Evolutionary conservation across 495 filamentous ascomycete genomes (phyloP).

Genomic region (Penicillium steckii): DNA sequence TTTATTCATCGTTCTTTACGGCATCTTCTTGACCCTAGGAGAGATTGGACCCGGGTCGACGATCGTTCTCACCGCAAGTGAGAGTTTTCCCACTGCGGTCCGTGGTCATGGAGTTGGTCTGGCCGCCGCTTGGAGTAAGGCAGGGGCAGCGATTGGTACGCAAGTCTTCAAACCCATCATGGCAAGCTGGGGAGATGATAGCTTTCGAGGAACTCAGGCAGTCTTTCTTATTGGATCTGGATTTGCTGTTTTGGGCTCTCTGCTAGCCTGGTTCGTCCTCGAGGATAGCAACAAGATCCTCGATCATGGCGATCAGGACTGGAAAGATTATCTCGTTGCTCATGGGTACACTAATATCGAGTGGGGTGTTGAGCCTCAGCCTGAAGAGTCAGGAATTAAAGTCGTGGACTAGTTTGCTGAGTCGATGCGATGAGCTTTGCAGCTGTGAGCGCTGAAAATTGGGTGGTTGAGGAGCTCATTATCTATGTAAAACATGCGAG

Average conservation of each 20-base stretch:
- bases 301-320: constrained; percentile 26
- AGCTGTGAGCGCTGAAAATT: too few species aligned
- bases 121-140: constrained; percentile 74
- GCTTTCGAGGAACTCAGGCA: constrained; percentile 23
- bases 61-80: constrained; percentile 59
- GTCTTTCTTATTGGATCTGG: constrained; percentile 30
- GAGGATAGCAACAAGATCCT: constrained; percentile 21
- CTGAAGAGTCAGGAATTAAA: neutral
- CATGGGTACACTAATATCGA: constrained; percentile 25
- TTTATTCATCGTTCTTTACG: constrained; percentile 67
- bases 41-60: constrained; percentile 81
- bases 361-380: constrained; percentile 17
- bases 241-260: constrained; percentile 23
- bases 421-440: too few species aligned
- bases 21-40: constrained; percentile 70
- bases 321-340: constrained; percentile 24
- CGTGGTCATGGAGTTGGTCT: constrained; percentile 80
- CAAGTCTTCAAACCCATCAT: constrained; percentile 56
- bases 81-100: constrained; percentile 73
- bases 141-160: constrained; percentile 79
- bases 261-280: constrained; percentile 28
- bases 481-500: too few species aligned
- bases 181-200: constrained; percentile 26
- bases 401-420: neutral
- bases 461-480: too few species aligned